Evolutionary conservation across 768 basidiomycete genomes (phyloP), one percentile per base, ranked within the genome.

Genomic region (Tricholomella constricta): DNA sequence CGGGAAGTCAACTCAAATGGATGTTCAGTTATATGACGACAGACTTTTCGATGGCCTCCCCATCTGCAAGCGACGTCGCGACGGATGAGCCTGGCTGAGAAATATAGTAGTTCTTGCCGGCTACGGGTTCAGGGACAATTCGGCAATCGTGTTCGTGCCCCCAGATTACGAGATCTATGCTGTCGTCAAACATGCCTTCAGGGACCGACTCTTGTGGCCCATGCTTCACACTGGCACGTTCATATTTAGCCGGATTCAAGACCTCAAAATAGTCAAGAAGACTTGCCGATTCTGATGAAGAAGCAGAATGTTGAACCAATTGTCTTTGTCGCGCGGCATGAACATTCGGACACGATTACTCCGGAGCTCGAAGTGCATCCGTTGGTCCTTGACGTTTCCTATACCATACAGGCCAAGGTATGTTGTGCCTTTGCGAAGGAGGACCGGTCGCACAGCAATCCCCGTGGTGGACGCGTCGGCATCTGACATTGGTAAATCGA

Each of bases 81-180:
- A 99, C 86, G 0, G 90, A 91, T 0, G 93, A 95, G 2, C 97
- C 97, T 4, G 97, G 97, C 69, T 99, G 97, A 2, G 87, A 83
- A 63, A 99, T 94, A 62, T 82, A 86, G 72, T 99, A 99, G 14
- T 80, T 81, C 69, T 96, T 95, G 11, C 91, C 94, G 4, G 92
- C 86, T 7, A 99, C 96, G 5, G 85, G 80, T 63, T 97, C 93
- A 0, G 97, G 96, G 2, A 84, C 76, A 48, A 96, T 90, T 26
- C 95, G 84, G 63, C 96, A 98, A 69, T 98, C 97, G 65, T 99
- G 97, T 69, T 99, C 97, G 67, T 99, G 97, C 6, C 97, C 97
- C 97, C 97, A 99, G 2, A 99, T 78, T 6, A 99, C 91, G 14
- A 99, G 79, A 62, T 98, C 85, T 31, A 98, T 79, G 61, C 86